Evolutionary conservation across 2,329 filamentous ascomycete genomes (phyloP).

Genomic region (Ceratocystis lukuohia): DNA sequence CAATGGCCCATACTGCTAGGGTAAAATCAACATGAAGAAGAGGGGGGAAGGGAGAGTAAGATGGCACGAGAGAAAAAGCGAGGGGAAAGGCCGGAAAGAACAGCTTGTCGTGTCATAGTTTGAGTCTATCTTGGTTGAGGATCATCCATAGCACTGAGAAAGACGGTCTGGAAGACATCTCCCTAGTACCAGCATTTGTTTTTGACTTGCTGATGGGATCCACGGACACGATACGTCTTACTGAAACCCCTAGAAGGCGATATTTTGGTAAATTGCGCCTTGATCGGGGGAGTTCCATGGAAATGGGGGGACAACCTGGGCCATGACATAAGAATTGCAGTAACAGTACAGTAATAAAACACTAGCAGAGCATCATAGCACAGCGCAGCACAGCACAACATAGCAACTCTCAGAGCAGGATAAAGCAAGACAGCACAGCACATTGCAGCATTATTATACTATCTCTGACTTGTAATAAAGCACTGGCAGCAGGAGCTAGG

Average conservation of each 20-base stretch:
- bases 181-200: background rate
- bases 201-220: background rate
- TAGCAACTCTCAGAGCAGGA: background rate
- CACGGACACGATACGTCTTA: background rate
- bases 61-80: too few relatives aligned
- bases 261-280: conserved; percentile 1
- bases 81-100: background rate
- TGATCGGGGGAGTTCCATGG: background rate
- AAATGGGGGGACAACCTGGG: background rate
- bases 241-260: background rate
- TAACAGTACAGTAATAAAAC: too few relatives aligned
- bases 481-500: background rate
- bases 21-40: background rate
- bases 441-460: background rate
- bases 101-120: background rate
- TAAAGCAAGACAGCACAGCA: too few relatives aligned
- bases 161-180: background rate
- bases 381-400: background rate
- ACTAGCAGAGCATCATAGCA: background rate
- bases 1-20: background rate
- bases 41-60: background rate
- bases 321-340: background rate
- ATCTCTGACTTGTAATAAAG: background rate
- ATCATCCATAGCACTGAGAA: background rate
- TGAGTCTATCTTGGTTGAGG: background rate